Evolutionary conservation across 129 eudicot genomes (phyloP).

Genomic region (Helichrysum umbraculigerum): DNA sequence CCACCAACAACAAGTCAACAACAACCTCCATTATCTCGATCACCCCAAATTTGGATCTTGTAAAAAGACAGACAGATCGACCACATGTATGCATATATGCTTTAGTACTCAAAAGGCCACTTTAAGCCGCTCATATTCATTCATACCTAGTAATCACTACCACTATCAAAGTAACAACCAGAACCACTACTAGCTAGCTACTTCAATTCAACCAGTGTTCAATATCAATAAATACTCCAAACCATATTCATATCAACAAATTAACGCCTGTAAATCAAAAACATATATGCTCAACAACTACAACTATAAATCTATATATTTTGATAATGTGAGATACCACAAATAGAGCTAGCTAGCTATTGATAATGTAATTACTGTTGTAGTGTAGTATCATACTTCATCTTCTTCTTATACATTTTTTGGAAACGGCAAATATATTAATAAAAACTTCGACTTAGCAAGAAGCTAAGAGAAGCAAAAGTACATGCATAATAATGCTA

Average conservation of each 20-base stretch:
- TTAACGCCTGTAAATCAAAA: background rate
- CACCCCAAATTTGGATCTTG: slow-evolving; percentile 39
- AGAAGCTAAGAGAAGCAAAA: too few relatives aligned
- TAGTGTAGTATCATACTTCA: too few relatives aligned
- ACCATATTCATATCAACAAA: background rate
- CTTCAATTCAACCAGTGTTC: background rate
- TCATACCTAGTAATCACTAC: slow-evolving; percentile 24
- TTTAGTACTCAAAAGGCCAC: slow-evolving; percentile 29
- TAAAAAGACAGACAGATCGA: background rate
- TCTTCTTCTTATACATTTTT: too few relatives aligned
- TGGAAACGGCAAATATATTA: too few relatives aligned
- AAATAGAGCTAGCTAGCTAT: too few relatives aligned
- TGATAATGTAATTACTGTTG: too few relatives aligned
- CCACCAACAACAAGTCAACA: slow-evolving; percentile 35
- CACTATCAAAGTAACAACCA: slow-evolving; percentile 29
- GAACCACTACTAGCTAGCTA: too few relatives aligned
- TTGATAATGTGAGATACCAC: too few relatives aligned
- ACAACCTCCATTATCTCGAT: slow-evolving; percentile 59
- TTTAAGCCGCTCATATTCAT: slow-evolving; percentile 47
- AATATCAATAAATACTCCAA: background rate
- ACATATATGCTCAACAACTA: background rate
- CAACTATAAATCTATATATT: background rate
- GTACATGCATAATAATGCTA: too few relatives aligned
- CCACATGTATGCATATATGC: slow-evolving; percentile 39
- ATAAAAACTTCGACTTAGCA: too few relatives aligned